phyloP scores from a whole-genome alignment of 2,329 filamentous ascomycete species.

The Cytospora piceicola region DNA sequence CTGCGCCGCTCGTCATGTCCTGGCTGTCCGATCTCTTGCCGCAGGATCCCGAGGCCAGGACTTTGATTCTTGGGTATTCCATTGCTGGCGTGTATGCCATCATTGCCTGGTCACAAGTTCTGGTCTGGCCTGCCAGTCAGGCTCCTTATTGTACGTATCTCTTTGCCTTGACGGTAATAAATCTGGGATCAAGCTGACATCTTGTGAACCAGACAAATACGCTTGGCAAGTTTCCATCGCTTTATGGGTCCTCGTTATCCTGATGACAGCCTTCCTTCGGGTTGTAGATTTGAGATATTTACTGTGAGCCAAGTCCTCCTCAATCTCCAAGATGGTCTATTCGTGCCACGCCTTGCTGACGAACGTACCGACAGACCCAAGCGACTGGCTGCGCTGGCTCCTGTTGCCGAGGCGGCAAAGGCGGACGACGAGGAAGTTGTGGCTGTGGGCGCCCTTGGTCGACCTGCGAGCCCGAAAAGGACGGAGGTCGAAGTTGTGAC shows the following conservation, averaged over 20 bases:
- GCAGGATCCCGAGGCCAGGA: slow-evolving; percentile 54
- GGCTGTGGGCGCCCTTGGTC: neutral
- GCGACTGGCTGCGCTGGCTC: slow-evolving; percentile 7
- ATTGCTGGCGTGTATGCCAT: slow-evolving; percentile 56
- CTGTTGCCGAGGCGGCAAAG: slow-evolving; percentile 20
- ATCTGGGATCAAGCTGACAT: neutral
- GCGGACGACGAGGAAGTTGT: slow-evolving; percentile 17
- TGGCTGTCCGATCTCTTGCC: slow-evolving; percentile 53
- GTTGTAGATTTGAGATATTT: slow-evolving; percentile 49
- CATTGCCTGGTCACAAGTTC: slow-evolving; percentile 55
- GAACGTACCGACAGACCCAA: slow-evolving; percentile 18
- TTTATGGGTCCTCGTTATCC: slow-evolving; percentile 49
- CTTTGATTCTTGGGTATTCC: slow-evolving; percentile 52
- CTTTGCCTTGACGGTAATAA: neutral
- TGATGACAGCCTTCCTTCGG: slow-evolving; percentile 48
- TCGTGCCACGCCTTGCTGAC: neutral
- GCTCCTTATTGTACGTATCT: slow-evolving; percentile 50
- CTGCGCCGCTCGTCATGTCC: slow-evolving; percentile 55
- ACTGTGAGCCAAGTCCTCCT: slow-evolving; percentile 26
- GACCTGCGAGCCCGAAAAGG: slow-evolving; percentile 8
- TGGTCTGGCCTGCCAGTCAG: slow-evolving; percentile 56
- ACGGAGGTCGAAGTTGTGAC: slow-evolving; percentile 13
- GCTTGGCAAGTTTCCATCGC: slow-evolving; percentile 54
- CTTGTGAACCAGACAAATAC: slow-evolving; percentile 42
- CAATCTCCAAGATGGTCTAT: neutral